Percentiles rank a stretch among this genome's conserved stretches.
phyloP scores from a whole-genome alignment of 2,329 filamentous ascomycete species.

The Epichloe elymi region DNA sequence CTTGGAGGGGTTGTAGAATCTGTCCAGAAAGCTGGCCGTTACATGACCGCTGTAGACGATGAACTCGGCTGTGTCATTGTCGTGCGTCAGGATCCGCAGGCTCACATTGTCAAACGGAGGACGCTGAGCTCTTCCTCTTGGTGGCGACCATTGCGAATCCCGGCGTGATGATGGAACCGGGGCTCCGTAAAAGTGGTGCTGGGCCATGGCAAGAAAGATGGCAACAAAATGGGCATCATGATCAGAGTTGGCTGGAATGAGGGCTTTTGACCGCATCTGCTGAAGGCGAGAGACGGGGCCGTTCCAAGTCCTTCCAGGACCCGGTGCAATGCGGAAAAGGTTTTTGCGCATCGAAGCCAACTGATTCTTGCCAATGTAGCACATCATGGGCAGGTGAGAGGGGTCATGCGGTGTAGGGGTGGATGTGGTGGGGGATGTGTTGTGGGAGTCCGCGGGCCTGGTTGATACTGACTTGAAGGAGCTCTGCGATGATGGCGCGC shows the following conservation, averaged over 20 bases:
- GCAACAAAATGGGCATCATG: conserved; percentile 40
- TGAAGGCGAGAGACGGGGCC: conserved; percentile 35
- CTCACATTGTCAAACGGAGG: conserved; percentile 33
- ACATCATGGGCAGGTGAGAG: conserved; percentile 22
- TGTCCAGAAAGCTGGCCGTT: conserved; percentile 32
- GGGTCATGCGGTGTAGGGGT: conserved; percentile 11
- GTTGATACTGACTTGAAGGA: conserved; percentile 26
- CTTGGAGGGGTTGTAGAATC: conserved; percentile 35
- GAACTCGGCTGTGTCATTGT: conserved; percentile 34
- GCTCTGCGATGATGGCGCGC: conserved; percentile 13
- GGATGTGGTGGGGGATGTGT: conserved; percentile 1
- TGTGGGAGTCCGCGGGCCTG: conserved; percentile 19
- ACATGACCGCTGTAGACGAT: conserved; percentile 39
- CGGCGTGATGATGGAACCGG: conserved; percentile 11
- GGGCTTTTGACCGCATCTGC: conserved; percentile 29
- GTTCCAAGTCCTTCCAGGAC: conserved; percentile 29
- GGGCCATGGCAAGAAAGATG: conserved; percentile 43
- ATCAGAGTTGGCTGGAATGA: conserved; percentile 34
- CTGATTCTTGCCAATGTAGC: conserved; percentile 35
- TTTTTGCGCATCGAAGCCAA: conserved; percentile 31
- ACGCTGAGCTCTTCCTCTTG: conserved; percentile 9
- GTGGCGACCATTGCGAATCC: conserved; percentile 15
- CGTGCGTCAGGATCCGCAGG: conserved; percentile 37
- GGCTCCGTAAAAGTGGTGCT: conserved; percentile 35
- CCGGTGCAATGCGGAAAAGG: conserved; percentile 31